These are phyloP conservation scores for Myrica gale DNA, from an alignment of 306 rosid genomes.

Conservation along the genomic window DNA sequence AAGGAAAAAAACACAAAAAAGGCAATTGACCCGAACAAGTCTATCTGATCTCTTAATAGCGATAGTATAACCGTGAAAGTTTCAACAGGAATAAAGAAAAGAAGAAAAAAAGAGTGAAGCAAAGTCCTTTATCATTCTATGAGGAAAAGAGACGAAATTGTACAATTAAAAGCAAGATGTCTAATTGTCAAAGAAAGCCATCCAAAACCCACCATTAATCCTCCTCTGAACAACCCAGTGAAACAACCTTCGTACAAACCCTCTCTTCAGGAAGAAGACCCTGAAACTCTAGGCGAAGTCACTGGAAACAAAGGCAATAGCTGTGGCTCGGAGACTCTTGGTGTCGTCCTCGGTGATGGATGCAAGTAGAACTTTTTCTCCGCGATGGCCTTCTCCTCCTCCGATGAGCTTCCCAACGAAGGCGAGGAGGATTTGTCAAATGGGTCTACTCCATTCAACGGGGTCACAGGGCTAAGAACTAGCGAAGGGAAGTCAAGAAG, in stretches of 20 bases:
- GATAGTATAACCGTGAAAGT: not conserved
- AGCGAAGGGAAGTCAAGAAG: slow-evolving; percentile 82
- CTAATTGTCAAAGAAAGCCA: slow-evolving; percentile 37
- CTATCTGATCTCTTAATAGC: not conserved
- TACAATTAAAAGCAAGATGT: slow-evolving; percentile 55
- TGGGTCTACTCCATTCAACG: slow-evolving; percentile 66
- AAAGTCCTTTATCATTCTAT: slow-evolving; percentile 37
- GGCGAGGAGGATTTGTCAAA: slow-evolving; percentile 75
- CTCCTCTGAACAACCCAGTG: slow-evolving; percentile 31
- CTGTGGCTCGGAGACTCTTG: slow-evolving; percentile 65
- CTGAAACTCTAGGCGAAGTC: slow-evolving; percentile 78
- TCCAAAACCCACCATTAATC: slow-evolving; percentile 28
- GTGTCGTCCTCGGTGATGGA: slow-evolving; percentile 68
- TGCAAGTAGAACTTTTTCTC: slow-evolving; percentile 85
- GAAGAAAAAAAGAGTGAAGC: slow-evolving; percentile 7
- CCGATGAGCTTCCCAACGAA: slow-evolving; percentile 75
- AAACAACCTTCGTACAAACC: slow-evolving; percentile 14
- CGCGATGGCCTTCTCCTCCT: slow-evolving; percentile 90
- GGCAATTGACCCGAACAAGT: not conserved
- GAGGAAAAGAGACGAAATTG: slow-evolving; percentile 38
- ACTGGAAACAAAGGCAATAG: slow-evolving; percentile 79
- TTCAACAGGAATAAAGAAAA: not conserved
- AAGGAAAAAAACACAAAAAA: not conserved
- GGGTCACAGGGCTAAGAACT: slow-evolving; percentile 88
- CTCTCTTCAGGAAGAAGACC: slow-evolving; percentile 51